Percentiles rank a stretch among this genome's conserved stretches.
Evolutionary conservation across 371 early-diverging fungal species (phyloP).

Genomic region (Mucor velutinosus): DNA sequence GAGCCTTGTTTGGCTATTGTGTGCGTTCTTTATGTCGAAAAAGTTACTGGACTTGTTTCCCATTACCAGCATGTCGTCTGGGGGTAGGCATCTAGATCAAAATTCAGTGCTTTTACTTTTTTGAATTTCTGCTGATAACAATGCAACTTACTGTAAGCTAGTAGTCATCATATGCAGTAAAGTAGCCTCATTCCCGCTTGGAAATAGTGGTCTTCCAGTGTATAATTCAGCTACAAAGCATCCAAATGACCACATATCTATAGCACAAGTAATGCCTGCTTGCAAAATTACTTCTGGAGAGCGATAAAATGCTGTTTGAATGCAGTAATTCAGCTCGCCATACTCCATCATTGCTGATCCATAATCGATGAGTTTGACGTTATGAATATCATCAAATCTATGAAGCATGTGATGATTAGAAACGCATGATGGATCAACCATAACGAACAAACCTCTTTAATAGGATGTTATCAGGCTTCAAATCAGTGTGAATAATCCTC

Average conservation of each 20-base stretch:
- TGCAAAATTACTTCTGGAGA: slow-evolving; percentile 97
- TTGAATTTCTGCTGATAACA: not conserved
- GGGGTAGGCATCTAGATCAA: slow-evolving; percentile 11
- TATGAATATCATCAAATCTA: slow-evolving; percentile 70
- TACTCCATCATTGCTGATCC: slow-evolving; percentile 93
- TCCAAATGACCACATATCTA: slow-evolving; percentile 99
- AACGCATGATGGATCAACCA: too few relatives aligned
- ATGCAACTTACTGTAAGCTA: slow-evolving; percentile 67
- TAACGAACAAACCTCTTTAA: slow-evolving; percentile 69
- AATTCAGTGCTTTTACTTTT: not conserved
- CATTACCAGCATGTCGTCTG: slow-evolving; percentile 14
- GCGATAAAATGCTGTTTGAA: slow-evolving; percentile 97
- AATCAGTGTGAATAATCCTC: slow-evolving; percentile 95
- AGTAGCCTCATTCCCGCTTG: slow-evolving; percentile 90
- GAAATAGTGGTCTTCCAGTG: slow-evolving; percentile 89
- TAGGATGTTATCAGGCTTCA: slow-evolving; percentile 96
- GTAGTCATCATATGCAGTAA: slow-evolving; percentile 88
- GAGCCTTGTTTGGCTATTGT: not conserved
- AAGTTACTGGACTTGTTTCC: slow-evolving; percentile 6
- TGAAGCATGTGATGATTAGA: too few relatives aligned
- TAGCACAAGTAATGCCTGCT: slow-evolving; percentile 84
- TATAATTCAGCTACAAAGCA: slow-evolving; percentile 98
- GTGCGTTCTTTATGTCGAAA: slow-evolving; percentile 3
- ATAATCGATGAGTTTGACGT: slow-evolving; percentile 97
- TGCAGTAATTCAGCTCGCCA: slow-evolving; percentile 83